Base-by-base conservation (phyloP, 345 rosid species). In the Raphanus raphanistrum region DNA sequence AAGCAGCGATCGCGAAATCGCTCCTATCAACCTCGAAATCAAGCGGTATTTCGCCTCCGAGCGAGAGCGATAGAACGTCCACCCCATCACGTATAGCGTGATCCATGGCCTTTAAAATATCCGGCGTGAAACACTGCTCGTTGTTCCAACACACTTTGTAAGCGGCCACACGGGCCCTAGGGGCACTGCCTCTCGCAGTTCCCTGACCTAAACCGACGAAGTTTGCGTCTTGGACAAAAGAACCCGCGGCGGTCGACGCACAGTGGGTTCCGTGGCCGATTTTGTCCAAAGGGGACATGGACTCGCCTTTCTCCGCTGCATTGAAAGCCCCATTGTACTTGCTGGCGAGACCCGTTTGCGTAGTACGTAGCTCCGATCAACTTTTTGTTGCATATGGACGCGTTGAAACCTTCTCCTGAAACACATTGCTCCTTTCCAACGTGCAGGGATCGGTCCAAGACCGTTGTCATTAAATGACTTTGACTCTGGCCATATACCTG, bases 201-300 rank as follows among this genome's bases (percentile, higher is more conserved):
- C 97, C 93, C 4, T 52, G 12, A 10, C 76, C 96, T 10, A 85
- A 78, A 58, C 91, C 89, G 7, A 29, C 10, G 43, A 52, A 72
- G 26, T 6, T 84, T 2, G 84, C 89, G 7, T 82, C 60, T 11
- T 72, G 80, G 26, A 87, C 90, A 48, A 80, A 85, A 71, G 75
- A 73, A 15, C 94, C 92, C 0, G 82, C 92, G 3, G 94, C 92
- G 2, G 85, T 87, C 1, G 90, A 87, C 28, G 92, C 87, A 35
- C 90, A 87, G 50, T 88, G 95, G 1, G 88, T 87, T 8, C 92
- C 90, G n/a, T 90, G 95, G 43, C 95, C 90, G 0, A 13, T 0
- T 50, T 66, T 80, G 64, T 88, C 92, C 25, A 83, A 61, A 17
- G 92, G 81, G 2, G 90, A 88, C 63, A 79, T 15, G 63, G 72